Evolutionary conservation across 108 stramenopile species (phyloP).

Genomic region (Chaetoceros muelleri): DNA sequence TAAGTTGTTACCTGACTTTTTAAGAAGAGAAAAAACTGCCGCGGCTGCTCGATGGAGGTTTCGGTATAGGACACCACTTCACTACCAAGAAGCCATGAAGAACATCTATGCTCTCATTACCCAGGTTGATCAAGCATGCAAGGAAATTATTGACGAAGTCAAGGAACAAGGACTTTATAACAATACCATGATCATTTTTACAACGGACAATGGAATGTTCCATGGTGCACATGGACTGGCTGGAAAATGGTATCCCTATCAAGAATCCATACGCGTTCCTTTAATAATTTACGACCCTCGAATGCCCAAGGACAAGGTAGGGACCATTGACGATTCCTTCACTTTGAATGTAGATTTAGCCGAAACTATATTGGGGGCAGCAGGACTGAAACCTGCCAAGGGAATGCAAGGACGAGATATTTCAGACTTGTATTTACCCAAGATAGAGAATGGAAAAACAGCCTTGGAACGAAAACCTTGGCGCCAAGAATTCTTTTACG

Average conservation of each 20-base stretch:
- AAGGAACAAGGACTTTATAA: constrained; percentile 30
- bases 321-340: constrained; percentile 39
- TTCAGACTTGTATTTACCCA: constrained; percentile 35
- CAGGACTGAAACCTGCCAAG: constrained; percentile 26
- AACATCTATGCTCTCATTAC: constrained; percentile 72
- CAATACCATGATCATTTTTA: constrained; percentile 59
- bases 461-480: constrained; percentile 24
- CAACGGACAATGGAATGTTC: constrained; percentile 53
- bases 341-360: constrained; percentile 61
- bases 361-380: constrained; percentile 51
- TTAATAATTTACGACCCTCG: constrained; percentile 60
- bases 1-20: constrained; percentile 20
- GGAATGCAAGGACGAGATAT: constrained; percentile 61
- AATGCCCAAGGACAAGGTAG: constrained; percentile 31
- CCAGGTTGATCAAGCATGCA: constrained; percentile 57
- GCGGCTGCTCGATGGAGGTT: constrained; percentile 26
- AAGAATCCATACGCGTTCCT: constrained; percentile 63
- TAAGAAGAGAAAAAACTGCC: constrained; percentile 10
- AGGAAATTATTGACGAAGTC: constrained; percentile 35
- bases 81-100: constrained; percentile 59
- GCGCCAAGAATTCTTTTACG: constrained; percentile 55
- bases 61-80: constrained; percentile 45
- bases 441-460: constrained; percentile 9
- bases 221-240: constrained; percentile 59
- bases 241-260: constrained; percentile 68